Base-by-base conservation (phyloP, 2,329 filamentous ascomycete genomes). In the Phoma sp. region DNA sequence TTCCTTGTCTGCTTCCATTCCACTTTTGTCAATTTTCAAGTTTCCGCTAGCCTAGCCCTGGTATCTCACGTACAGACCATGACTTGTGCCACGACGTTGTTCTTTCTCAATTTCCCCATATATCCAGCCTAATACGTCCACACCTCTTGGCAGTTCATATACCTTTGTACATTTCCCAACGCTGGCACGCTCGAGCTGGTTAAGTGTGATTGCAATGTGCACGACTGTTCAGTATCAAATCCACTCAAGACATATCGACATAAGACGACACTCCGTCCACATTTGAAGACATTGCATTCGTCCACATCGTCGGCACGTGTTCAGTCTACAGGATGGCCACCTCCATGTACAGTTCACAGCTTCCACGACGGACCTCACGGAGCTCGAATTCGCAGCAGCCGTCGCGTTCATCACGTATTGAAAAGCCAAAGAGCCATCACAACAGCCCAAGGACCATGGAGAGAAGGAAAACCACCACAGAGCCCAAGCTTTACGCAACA, bases 361-460 rank as follows among this genome's bases (percentile, higher is more conserved):
- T 69, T 7, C 57, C 61, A 56, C 69, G 68, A 39, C 69, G 73
- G 43, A 58, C 67, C 38, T 74, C 74, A 19, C 68, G 74, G 38
- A 68, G 65, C 61, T 74, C 73, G 17, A 63, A 43, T 38, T 69
- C 62, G 50, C 69, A 71, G 51, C 48, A 56, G 44, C 51, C 58
- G 43, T 47, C 59, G 51, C 71, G 71, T n/a, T 64, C 72, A 15
- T 70, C 71, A 43, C 72, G 74, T 21, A 58, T 77, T 37, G 74
- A 76, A 51, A 77, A 77, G 64, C 72, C 74, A 22, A 72, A 67
- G 58, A 77, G 73, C 62, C 70, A 68, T 46, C 72, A 76, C 62
- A 73, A 71, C 60, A 76, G 74, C 53, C 75, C 75, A 25, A 65
- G 63, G 39, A 63, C 58, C 7, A 63, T 73, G 41, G 72, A 75